Evolutionary conservation across 768 basidiomycete species (phyloP).

Genomic region (Termitomyces sp.): DNA sequence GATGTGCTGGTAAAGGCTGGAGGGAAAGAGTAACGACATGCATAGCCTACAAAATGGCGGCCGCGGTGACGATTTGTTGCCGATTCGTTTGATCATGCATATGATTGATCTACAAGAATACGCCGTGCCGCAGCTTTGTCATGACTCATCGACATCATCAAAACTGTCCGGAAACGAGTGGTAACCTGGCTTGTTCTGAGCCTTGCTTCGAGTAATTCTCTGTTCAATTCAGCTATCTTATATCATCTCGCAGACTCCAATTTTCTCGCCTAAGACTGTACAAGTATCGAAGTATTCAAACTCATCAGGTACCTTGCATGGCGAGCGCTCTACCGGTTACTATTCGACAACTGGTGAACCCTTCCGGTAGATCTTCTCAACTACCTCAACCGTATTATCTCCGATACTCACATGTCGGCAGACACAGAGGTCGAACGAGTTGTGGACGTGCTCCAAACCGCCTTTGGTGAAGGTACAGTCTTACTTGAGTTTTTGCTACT

Average conservation of each 20-base stretch:
- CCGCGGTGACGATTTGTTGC: neutral
- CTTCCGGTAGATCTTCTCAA: conserved; percentile 8
- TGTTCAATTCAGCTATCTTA: too few species aligned
- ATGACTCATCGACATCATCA: too few species aligned
- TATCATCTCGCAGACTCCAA: too few species aligned
- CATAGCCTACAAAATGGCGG: neutral
- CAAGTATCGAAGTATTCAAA: too few species aligned
- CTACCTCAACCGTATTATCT: neutral
- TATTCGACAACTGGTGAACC: conserved; percentile 10
- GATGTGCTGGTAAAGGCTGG: neutral
- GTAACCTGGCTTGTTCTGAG: neutral
- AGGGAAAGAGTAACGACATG: neutral
- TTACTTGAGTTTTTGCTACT: neutral
- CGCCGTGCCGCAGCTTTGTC: too few species aligned
- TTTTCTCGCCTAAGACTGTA: too few species aligned
- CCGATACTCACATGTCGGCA: conserved; percentile 1
- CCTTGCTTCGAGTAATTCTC: too few species aligned
- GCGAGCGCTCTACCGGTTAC: neutral
- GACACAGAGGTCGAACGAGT: conserved; percentile 12
- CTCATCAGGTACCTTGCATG: neutral
- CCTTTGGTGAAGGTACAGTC: conserved; percentile 14
- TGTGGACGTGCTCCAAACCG: conserved; percentile 11
- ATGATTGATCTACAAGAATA: too few species aligned
- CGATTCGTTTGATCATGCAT: too few species aligned
- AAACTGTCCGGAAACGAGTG: too few species aligned